These are phyloP conservation scores for Candida neerlandica DNA, from an alignment of 1,139 yeast genomes.

Conservation along the genomic window DNA sequence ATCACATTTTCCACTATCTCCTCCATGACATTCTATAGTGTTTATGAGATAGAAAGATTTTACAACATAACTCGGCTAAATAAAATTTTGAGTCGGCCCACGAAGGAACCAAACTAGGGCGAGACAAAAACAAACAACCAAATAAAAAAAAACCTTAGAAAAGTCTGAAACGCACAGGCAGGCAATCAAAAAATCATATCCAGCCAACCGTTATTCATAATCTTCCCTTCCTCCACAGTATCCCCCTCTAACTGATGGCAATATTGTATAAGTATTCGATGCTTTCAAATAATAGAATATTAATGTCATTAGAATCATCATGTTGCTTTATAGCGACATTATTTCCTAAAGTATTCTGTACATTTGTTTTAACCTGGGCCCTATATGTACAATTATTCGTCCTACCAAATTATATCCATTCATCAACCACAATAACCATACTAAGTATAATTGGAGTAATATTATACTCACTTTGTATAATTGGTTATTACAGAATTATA, in stretches of 20 bases:
- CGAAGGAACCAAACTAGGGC: not conserved
- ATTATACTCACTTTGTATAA: constrained; percentile 29
- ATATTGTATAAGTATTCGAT: constrained; percentile 6
- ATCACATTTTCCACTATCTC: too few relatives aligned
- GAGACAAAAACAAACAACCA: not conserved
- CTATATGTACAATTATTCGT: constrained; percentile 39
- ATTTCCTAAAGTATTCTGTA: constrained; percentile 64
- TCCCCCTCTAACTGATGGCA: not conserved
- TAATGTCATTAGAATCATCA: constrained; percentile 20
- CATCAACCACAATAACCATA: constrained; percentile 16
- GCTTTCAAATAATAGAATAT: constrained; percentile 3
- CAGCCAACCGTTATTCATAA: not conserved
- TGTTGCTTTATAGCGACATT: constrained; percentile 54
- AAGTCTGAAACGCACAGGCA: not conserved
- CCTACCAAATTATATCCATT: constrained; percentile 22
- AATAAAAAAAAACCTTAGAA: not conserved
- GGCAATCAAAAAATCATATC: not conserved
- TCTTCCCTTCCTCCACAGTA: not conserved
- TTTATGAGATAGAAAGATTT: too few relatives aligned
- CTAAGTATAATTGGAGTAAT: constrained; percentile 19
- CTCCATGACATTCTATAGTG: too few relatives aligned
- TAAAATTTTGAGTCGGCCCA: too few relatives aligned
- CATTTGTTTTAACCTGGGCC: constrained; percentile 60
- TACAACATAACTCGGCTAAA: not conserved
- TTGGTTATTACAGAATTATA: constrained; percentile 58